phyloP scores from a whole-genome alignment of 139 green algal species.

The Volvox africanus region DNA sequence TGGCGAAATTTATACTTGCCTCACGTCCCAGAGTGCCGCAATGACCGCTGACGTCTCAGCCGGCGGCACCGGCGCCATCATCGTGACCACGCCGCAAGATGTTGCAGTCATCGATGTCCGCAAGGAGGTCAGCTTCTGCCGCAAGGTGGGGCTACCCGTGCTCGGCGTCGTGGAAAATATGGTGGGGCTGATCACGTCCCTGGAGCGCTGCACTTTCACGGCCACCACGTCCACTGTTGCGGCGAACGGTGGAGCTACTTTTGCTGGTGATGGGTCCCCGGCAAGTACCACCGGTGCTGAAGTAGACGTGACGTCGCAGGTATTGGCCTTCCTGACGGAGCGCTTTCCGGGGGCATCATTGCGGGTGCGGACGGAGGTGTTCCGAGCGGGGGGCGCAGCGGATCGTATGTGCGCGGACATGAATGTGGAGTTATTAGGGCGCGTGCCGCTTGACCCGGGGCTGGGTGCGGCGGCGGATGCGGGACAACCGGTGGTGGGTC shows the following conservation, averaged over 20 bases:
- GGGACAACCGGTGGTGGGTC: constrained; percentile 66
- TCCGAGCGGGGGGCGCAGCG: constrained; percentile 78
- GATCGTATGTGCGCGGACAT: constrained; percentile 82
- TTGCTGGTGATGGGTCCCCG: neutral
- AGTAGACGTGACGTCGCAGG: constrained; percentile 61
- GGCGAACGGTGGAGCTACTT: neutral
- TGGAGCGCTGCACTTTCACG: constrained; percentile 71
- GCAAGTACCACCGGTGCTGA: neutral
- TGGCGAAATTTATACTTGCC: too few species aligned
- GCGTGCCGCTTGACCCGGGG: constrained; percentile 85
- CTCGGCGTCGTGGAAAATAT: constrained; percentile 99
- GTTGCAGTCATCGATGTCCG: constrained; percentile 97
- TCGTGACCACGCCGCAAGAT: constrained; percentile 86
- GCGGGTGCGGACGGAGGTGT: constrained; percentile 74
- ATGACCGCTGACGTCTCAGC: neutral
- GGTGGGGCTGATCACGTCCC: constrained; percentile 75
- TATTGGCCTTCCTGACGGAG: constrained; percentile 54
- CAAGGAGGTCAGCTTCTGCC: constrained; percentile 98
- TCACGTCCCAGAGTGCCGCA: too few species aligned
- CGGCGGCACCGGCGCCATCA: constrained; percentile 39
- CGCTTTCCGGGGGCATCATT: constrained; percentile 46
- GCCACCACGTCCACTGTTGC: neutral
- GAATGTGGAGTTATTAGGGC: constrained; percentile 87
- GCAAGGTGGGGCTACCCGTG: constrained; percentile 89
- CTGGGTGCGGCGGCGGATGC: constrained; percentile 81